phyloP scores from a whole-genome alignment of 176 grass and related monocot species.

The Phragmites australis region DNA sequence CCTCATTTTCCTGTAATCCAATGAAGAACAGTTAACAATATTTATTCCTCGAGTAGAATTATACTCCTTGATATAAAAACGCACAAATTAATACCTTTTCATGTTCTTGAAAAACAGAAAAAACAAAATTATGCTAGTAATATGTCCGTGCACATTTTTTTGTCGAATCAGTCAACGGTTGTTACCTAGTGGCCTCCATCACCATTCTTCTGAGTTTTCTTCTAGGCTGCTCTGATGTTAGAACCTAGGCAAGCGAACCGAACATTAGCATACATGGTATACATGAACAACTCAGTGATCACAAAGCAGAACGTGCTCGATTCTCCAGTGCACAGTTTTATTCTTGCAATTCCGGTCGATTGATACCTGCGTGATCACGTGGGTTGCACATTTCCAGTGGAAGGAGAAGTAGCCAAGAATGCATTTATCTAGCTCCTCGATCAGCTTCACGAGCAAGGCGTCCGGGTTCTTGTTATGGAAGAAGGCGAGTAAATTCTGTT shows the following conservation, averaged over 20 bases:
- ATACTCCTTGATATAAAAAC: too few species aligned
- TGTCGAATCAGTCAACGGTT: neutral
- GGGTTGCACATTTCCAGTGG: constrained; percentile 75
- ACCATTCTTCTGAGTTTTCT: constrained; percentile 78
- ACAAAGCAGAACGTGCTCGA: neutral
- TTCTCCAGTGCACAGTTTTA: neutral
- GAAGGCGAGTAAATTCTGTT: constrained; percentile 73
- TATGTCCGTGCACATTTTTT: neutral
- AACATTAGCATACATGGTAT: neutral
- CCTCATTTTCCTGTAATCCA: constrained; percentile 68
- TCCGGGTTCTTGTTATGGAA: constrained; percentile 74
- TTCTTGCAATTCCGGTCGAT: neutral
- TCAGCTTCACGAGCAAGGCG: constrained; percentile 60
- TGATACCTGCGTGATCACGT: constrained; percentile 68
- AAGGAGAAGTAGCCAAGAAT: constrained; percentile 96
- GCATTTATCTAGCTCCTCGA: constrained; percentile 89
- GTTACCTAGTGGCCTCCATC: constrained; percentile 88
- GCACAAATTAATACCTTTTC: too few species aligned
- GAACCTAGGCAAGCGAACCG: constrained; percentile 38
- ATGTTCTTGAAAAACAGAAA: too few species aligned
- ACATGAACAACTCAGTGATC: neutral
- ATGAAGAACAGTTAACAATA: neutral
- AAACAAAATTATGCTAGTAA: too few species aligned
- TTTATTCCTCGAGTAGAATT: neutral
- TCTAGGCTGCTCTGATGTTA: constrained; percentile 62